Evolutionary conservation across 2,329 filamentous ascomycete species (phyloP), one percentile per base, ranked within the genome.

Genomic region (Xylariaceae sp.): DNA sequence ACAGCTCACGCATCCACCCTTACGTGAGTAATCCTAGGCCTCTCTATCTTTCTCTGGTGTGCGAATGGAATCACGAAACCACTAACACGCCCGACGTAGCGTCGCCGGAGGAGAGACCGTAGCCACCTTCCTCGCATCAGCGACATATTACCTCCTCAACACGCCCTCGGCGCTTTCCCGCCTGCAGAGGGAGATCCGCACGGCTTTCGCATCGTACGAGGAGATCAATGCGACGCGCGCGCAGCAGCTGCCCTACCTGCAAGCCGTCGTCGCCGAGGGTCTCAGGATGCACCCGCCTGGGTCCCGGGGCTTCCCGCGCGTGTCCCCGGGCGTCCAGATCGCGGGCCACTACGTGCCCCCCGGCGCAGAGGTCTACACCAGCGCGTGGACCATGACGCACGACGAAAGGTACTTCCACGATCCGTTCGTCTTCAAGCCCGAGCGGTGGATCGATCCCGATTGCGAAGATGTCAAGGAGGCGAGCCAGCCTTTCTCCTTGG

Each of bases 301-400:
- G 3, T 13, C 56, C 1, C 47, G 51, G 17, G 54, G 54, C 0
- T 50, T 34, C 17, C 50, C 45, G 4, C 32, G 47, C 5, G 24
- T 54, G 5, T 55, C 52, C 6, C 53, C 54, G 3, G 50, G 48
- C 1, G 12, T 15, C 2, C 19, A 12, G 1, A 34, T 49, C 7
- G 41, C 41, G 13, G 46, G 44, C 1, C 15, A 44, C 24, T 49
- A 31, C 28, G 37, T 51, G 2, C 48, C 48, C 4, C 36, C 28
- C 12, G 42, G 44, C 13, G 46, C 40, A 39, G 55, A 59, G 30
- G 43, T 61, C 3, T 59, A 55, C 33, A 59, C 53, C 2, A 50
- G 48, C 40, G 38, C 55, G 2, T 63, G 41, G 43, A 19, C 21
- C 3, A 36, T 37, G 1, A 32, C 48, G 5, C 48, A 46, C 15